Conservation (phyloP, 352 stramenopile genomes). For the Globisporangium heterothallicum region DNA sequence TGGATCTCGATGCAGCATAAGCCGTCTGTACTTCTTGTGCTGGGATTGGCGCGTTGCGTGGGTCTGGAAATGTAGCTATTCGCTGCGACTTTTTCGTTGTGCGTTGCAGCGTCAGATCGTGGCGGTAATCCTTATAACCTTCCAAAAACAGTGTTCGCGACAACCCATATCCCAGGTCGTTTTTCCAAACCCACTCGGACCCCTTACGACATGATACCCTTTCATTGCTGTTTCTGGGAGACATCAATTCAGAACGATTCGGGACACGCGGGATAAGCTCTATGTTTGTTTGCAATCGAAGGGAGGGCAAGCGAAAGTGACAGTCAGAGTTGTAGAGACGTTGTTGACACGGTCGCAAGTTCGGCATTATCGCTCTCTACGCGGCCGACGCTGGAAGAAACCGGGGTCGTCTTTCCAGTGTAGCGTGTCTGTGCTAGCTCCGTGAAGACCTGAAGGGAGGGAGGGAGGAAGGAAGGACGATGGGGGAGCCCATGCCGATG, state of each 20-base stretch:
- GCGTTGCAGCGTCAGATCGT: not conserved
- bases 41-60: too few relatives aligned
- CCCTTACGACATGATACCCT: too few relatives aligned
- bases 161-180: not conserved
- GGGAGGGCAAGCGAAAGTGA: not conserved
- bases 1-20: constrained; percentile 64
- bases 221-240: not conserved
- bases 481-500: constrained; percentile 22
- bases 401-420: not conserved
- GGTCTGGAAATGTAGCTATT: too few relatives aligned
- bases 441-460: not conserved
- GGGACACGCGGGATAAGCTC: not conserved
- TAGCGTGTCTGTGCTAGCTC: not conserved
- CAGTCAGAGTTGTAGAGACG: not conserved
- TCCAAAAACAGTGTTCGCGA: not conserved
- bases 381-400: not conserved
- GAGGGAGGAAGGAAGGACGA: constrained; percentile 4
- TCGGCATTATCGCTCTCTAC: not conserved
- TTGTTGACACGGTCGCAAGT: not conserved
- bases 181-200: too few relatives aligned
- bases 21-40: not conserved
- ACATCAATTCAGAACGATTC: not conserved
- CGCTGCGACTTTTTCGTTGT: not conserved
- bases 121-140: not conserved
- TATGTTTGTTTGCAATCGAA: not conserved